Evolutionary conservation across 179 eudicot species (phyloP), one percentile per base, ranked within the genome.

Genomic region (Heliamphora pulchella): DNA sequence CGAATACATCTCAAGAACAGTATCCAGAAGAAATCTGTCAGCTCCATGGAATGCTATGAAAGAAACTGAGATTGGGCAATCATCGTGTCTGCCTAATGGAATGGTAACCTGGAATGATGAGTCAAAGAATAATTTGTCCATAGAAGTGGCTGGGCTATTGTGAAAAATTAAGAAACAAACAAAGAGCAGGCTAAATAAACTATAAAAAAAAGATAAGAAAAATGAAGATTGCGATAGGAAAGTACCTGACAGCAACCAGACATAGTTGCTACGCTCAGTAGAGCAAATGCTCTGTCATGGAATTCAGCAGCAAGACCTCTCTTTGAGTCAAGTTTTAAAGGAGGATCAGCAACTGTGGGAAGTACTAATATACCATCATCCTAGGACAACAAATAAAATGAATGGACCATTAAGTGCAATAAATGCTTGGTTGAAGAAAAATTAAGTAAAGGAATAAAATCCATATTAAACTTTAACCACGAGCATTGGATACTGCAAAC

Each of bases 231-330:
- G 48, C 47, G 14, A 64, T 58, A 55, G 14, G n/a, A 74, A 80
- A 46, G 75, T 89, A 94, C 97, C 97, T 94, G 93, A 78, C 98
- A 94, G 81, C 98, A 93, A 70, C 98, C 98, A 20, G 98, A 93
- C 98, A 94, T 88, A 84, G 88, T 91, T 68, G 96, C 87, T 80
- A 91, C 87, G 87, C 97, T 88, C 73, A 89, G 86, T 74, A 93
- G 75, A 80, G 90, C 81, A 86, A 86, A 84, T 71, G 91, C 83
- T 83, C 92, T 87, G 73, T 93, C 90, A 79, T 87, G 87, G 79
- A 91, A 87, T 86, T 91, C 97, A 15, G 88, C 79, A 65, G 87
- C 75, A 62, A 80, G 63, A 75, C 85, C 78, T 84, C 85, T 90
- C 77, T 81, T 91, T 58, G 87, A 80, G 76, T 87, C 82, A 50